These are phyloP conservation scores for Amaranthus cruentus DNA, from an alignment of 148 eudicot genomes.

Conservation along the genomic window DNA sequence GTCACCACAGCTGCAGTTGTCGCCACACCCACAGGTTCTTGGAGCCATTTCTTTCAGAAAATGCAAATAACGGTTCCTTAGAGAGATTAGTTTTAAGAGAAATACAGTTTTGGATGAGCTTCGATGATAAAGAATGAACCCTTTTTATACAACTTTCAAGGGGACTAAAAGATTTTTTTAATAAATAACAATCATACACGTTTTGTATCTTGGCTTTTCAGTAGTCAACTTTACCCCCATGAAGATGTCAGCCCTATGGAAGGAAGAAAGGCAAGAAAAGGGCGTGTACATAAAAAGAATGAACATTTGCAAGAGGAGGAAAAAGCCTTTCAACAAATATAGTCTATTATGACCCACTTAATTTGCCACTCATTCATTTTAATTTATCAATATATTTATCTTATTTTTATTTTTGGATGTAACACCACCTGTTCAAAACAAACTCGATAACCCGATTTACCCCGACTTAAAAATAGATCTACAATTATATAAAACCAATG, in stretches of 20 bases:
- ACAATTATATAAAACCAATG: too few species aligned
- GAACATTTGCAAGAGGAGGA: too few species aligned
- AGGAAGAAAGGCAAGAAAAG: not conserved
- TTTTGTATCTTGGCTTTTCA: slow-evolving; percentile 12
- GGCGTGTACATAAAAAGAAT: not conserved
- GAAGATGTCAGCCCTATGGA: not conserved
- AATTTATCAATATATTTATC: too few species aligned
- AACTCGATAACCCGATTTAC: too few species aligned
- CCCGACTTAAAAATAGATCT: too few species aligned
- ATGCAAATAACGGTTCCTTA: not conserved
- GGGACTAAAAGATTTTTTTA: not conserved
- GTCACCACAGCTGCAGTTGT: slow-evolving; percentile 26
- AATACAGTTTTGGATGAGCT: slow-evolving; percentile 15
- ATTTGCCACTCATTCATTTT: too few species aligned
- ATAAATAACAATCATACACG: not conserved
- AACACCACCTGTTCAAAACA: too few species aligned
- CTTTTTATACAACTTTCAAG: slow-evolving; percentile 17
- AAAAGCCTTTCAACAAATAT: too few species aligned
- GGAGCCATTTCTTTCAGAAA: slow-evolving; percentile 24
- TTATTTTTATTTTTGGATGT: too few species aligned
- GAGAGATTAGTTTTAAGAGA: not conserved
- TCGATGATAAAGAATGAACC: slow-evolving; percentile 5
- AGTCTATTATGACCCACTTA: too few species aligned
- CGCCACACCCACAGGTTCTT: slow-evolving; percentile 22
- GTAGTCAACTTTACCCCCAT: slow-evolving; percentile 13